Evolutionary conservation across 225 moss, liverwort and hornwort genomes (phyloP).

Genomic region (Marchantia polymorpha): DNA sequence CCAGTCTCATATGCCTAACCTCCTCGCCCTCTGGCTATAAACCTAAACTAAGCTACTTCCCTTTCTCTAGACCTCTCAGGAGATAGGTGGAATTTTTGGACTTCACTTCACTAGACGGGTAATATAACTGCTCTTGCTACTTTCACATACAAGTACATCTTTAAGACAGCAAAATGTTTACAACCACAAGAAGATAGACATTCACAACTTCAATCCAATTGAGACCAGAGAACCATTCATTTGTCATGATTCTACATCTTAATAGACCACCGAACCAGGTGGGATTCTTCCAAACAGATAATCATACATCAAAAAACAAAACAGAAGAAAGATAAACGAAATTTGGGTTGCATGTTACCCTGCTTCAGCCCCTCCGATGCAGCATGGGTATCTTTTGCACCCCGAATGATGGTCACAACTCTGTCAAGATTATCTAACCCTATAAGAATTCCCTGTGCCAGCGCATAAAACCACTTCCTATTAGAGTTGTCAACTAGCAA

Average conservation of each 20-base stretch:
- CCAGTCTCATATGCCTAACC: not conserved
- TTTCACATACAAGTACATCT: not conserved
- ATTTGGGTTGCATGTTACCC: constrained; percentile 34
- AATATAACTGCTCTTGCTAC: too few relatives aligned
- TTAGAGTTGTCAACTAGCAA: not conserved
- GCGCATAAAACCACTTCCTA: not conserved
- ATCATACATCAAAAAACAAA: too few relatives aligned
- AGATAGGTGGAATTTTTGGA: too few relatives aligned
- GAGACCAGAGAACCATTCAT: too few relatives aligned
- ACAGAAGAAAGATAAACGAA: not conserved
- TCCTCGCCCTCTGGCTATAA: not conserved
- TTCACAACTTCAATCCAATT: too few relatives aligned
- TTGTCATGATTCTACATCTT: too few relatives aligned
- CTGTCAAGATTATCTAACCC: constrained; percentile 78
- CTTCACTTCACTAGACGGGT: too few relatives aligned
- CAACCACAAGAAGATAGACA: too few relatives aligned
- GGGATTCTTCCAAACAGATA: too few relatives aligned
- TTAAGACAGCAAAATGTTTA: not conserved
- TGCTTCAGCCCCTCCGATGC: constrained; percentile 71
- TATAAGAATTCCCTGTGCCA: constrained; percentile 74
- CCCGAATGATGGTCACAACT: constrained; percentile 76
- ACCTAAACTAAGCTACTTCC: not conserved
- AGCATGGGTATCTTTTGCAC: constrained; percentile 69
- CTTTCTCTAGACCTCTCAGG: too few relatives aligned
- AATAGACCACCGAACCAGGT: too few relatives aligned